Evolutionary conservation across 352 stramenopile genomes (phyloP), one percentile per base, ranked within the genome.

Genomic region (Phytophthora capsici): DNA sequence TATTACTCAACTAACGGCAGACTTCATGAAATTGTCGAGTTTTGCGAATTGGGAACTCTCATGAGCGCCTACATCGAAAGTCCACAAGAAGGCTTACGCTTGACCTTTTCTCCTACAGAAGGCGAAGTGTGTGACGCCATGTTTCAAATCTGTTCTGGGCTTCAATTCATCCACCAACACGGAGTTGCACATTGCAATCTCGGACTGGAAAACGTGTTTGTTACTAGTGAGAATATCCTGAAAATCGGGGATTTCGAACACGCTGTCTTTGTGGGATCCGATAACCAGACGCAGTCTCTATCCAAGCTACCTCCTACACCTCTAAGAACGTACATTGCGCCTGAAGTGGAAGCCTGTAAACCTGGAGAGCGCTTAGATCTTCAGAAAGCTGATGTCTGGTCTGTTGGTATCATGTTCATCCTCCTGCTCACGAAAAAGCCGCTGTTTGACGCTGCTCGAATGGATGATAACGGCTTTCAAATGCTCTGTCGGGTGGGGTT

Each of bases 141-240:
- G 71, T 75, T 72, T 28, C 90, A 98, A 67, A 98, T 98, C 75
- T 87, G 95, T 55, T 90, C 85, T 0, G 81, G 73, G 0, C 63
- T 91, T 0, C 66, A 69, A 1, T 90, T 78, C 60, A 53, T 93
- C 20, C 85, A 93, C 45, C 41, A 57, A 19, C 75, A 89, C 32
- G 83, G 83, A 32, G 50, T 91, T 32, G 85, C 73, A 3, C 85
- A 93, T 47, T 63, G 85, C 17, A 86, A 93, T 47, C 53, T 93
- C 32, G 77, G 82, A 22, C 75, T 93, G 3, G 83, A 93, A 61
- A 93, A 93, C 51, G 65, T 93, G n/a, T 89, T 89, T 22, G 76
- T 90, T 20, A 90, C 80, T 10, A 70, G 65, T 23, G 60, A 78
- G 0, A 82, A 84, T 43, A 65, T 86, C 23, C 51, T 84, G 41